phyloP scores from a whole-genome alignment of 805 yeast species.

The Vanderwaltozyma verrucispora region DNA sequence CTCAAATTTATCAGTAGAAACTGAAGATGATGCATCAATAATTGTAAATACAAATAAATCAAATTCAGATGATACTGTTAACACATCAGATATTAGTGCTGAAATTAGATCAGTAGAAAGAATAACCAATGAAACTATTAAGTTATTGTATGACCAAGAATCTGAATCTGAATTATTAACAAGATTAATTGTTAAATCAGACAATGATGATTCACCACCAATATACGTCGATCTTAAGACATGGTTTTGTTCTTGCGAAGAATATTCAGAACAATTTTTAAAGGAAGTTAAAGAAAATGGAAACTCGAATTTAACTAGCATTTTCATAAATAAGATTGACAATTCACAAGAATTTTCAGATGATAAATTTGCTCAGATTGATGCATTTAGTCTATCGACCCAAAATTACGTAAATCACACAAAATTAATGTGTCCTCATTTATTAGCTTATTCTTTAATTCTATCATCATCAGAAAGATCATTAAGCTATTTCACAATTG shows the following conservation, averaged over 20 bases:
- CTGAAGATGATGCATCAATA: too few species aligned
- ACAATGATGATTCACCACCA: constrained; percentile 11
- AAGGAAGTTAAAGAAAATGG: constrained; percentile 3
- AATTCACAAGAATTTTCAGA: constrained; percentile 15
- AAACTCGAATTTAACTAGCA: neutral
- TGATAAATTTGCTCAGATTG: constrained; percentile 22
- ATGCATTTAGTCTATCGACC: constrained; percentile 17
- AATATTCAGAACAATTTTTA: constrained; percentile 16
- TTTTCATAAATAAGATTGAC: constrained; percentile 10
- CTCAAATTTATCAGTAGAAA: too few species aligned
- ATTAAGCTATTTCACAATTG: constrained; percentile 16
- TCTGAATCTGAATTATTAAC: constrained; percentile 4
- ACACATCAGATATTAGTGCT: too few species aligned
- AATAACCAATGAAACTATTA: too few species aligned
- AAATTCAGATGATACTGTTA: too few species aligned
- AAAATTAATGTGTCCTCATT: constrained; percentile 25
- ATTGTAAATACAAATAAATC: too few species aligned
- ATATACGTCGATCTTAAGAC: constrained; percentile 22
- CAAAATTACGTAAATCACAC: constrained; percentile 19
- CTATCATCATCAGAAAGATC: constrained; percentile 13
- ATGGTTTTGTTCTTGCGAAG: constrained; percentile 29
- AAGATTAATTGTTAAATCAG: constrained; percentile 19
- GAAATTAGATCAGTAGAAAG: too few species aligned
- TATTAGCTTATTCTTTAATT: constrained; percentile 23
- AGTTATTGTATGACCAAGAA: too few species aligned